Evolutionary conservation across 2,329 filamentous ascomycete genomes (phyloP), one percentile per base, ranked within the genome.

Genomic region (Diaporthe helianthi): DNA sequence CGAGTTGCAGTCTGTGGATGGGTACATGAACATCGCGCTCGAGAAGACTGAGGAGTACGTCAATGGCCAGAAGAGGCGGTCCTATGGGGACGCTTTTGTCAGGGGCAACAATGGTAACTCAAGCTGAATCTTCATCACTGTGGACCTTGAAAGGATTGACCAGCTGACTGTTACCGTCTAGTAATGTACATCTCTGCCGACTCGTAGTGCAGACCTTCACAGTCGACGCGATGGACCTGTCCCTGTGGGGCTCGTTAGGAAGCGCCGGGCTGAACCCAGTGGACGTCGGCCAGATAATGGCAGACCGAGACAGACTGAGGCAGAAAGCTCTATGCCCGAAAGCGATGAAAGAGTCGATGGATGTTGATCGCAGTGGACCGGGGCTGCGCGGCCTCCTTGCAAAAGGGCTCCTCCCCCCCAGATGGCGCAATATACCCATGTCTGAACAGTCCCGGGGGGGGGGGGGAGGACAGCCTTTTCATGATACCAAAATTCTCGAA

Each of bases 1-100:
- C 75, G 94, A 98, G 79, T 87, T 98, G 46, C 94, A 98, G 79
- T 97, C 94, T 0, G 95, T 99, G 61, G 96, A 99, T 80, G 96
- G 96, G 65, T 99, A 98, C 83, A 99, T 99, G 96, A 99, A 99
- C 83, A 98, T 99, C 79, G 95, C 96, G 15, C 88, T 99, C 36
- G 96, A 99, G 81, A 96, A 97, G 83, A 97, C 94, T 24, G 91
- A 93, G 73, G 96, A 99, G 82, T 94, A 91, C 75, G 92, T 98
- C 74, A 92, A 97, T 77, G 95, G 94, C 51, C 88, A 90, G 73
- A 89, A 95, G 81, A 88, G 92, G 76, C 88, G 93, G 76, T 92
- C 88, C 67, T 98, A 97, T 79, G 95, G 95, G 9, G 95, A 98
- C 84, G 93, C 95, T 6, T 98, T 98, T 79, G 92, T 98, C 69